Conservation (phyloP, 345 rosid genomes). For the Brassica carinata region DNA sequence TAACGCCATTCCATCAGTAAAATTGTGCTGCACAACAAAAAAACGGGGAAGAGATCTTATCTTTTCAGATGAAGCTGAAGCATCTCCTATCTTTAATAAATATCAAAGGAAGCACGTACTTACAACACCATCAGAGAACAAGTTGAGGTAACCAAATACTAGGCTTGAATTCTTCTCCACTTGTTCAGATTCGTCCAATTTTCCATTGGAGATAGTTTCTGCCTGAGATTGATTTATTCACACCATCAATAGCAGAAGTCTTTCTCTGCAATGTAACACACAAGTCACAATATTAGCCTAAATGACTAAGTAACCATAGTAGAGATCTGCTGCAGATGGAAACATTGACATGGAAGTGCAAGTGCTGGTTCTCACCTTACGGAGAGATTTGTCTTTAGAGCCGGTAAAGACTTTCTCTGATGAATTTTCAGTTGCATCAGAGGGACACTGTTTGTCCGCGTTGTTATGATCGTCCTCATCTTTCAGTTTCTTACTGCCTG, state of each 20-base stretch:
- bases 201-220: conserved; percentile 31
- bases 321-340: background rate
- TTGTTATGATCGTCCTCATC: conserved; percentile 49
- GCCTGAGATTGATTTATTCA: conserved; percentile 46
- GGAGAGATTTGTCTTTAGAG: conserved; percentile 55
- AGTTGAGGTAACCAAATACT: conserved; percentile 96
- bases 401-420: conserved; percentile 44
- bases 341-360: conserved; percentile 10
- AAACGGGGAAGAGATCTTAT: conserved; percentile 14
- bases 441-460: background rate
- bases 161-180: conserved; percentile 60
- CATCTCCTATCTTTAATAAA: conserved; percentile 11
- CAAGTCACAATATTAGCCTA: background rate
- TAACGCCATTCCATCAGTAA: conserved; percentile 96
- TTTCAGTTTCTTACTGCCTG: conserved; percentile 56
- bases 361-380: conserved; percentile 59
- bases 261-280: conserved; percentile 62
- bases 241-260: conserved; percentile 42
- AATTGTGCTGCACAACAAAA: conserved; percentile 74
- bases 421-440: conserved; percentile 35
- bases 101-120: conserved; percentile 48
- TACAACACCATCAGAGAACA: conserved; percentile 99
- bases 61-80: background rate
- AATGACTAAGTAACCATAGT: background rate
- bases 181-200: conserved; percentile 45